Conservation (phyloP, 1,139 yeast species). For the Yamadazyma buinensis region DNA sequence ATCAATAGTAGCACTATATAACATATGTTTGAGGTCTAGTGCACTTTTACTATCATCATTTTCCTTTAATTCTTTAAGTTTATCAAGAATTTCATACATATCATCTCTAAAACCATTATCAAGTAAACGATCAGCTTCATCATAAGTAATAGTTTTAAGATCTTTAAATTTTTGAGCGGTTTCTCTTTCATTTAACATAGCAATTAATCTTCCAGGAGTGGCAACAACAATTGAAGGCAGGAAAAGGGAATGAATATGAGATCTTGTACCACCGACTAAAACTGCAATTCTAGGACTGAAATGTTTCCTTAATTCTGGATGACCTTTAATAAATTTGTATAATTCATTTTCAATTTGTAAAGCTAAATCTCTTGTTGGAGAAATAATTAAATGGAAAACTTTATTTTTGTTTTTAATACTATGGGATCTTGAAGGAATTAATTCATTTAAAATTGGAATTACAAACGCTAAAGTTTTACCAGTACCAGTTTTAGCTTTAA, state of each 20-base stretch:
- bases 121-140: conserved; percentile 83
- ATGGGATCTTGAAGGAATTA: conserved; percentile 11
- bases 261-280: conserved; percentile 39
- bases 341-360: conserved; percentile 74
- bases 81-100: conserved; percentile 51
- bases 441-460: conserved; percentile 58
- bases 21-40: conserved; percentile 53
- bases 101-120: conserved; percentile 74
- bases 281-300: conserved; percentile 18
- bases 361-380: conserved; percentile 94
- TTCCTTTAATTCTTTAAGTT: conserved; percentile 29
- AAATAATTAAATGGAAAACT: conserved; percentile 64
- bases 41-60: conserved; percentile 16
- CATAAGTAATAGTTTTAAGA: conserved; percentile 67
- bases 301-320: conserved; percentile 25
- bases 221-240: conserved; percentile 63
- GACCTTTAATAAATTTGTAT: conserved; percentile 11
- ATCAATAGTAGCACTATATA: conserved; percentile 88
- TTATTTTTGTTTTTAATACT: conserved; percentile 21
- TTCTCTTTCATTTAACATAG: conserved; percentile 44
- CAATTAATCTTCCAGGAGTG: conserved; percentile 86
- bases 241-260: conserved; percentile 16
- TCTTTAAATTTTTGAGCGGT: conserved; percentile 49
- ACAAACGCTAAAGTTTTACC: conserved; percentile 92
- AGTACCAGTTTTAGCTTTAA: conserved; percentile 92